These are phyloP conservation scores for Phialemoniopsis sp. DNA, from an alignment of 2,329 filamentous ascomycete genomes.

Conservation along the genomic window DNA sequence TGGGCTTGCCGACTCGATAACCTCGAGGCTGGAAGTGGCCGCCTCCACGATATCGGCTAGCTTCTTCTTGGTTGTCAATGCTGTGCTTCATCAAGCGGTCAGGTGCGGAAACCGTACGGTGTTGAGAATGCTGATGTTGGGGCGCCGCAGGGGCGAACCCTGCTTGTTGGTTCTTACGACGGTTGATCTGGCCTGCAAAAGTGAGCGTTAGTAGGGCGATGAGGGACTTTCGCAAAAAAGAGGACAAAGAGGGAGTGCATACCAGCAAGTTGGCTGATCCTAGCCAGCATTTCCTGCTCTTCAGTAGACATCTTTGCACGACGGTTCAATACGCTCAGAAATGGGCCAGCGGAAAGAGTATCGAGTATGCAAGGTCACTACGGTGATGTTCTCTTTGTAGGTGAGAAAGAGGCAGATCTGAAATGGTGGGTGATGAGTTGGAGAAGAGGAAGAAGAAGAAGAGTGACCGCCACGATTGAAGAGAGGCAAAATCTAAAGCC, in stretches of 20 bases:
- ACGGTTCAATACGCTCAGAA: too few relatives aligned
- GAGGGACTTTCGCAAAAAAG: constrained; percentile 2
- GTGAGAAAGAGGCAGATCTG: too few relatives aligned
- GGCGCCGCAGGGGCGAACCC: constrained; percentile 22
- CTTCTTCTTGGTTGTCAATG: constrained; percentile 12
- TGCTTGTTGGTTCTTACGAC: constrained; percentile 64
- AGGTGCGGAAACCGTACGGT: constrained; percentile 25
- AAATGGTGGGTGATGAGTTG: too few relatives aligned
- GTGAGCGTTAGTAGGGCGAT: neutral
- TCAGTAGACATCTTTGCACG: constrained; percentile 33
- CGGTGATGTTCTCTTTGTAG: too few relatives aligned
- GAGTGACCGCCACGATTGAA: too few relatives aligned
- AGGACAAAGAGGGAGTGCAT: constrained; percentile 11
- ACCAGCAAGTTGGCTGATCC: constrained; percentile 50
- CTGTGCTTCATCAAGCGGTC: neutral
- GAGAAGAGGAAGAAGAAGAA: too few relatives aligned
- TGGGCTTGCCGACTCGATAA: constrained; percentile 29
- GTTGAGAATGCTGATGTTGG: constrained; percentile 20
- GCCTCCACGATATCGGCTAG: constrained; percentile 5
- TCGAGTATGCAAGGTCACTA: neutral
- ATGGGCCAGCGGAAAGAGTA: too few relatives aligned
- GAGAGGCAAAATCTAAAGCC: too few relatives aligned
- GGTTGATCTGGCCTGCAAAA: constrained; percentile 69
- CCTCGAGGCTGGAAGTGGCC: constrained; percentile 14
- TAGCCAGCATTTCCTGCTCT: constrained; percentile 48